These are phyloP conservation scores for Stagonosporopsis chrysanthemi DNA, from an alignment of 2,329 filamentous ascomycete species.

Conservation along the genomic window DNA sequence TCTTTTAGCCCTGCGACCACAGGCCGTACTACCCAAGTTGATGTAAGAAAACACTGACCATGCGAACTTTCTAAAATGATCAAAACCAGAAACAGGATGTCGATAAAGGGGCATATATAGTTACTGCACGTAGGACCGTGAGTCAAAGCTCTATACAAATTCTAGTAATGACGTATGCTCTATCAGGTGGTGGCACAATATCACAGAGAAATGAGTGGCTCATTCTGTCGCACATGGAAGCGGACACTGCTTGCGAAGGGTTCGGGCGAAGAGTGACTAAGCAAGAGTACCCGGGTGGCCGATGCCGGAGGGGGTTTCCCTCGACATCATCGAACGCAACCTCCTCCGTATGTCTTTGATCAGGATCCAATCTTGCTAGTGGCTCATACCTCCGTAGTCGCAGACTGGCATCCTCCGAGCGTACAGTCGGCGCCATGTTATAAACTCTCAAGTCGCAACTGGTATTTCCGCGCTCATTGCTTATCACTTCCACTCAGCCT, in stretches of 20 bases:
- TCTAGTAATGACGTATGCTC: too few species aligned
- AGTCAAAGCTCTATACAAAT: too few species aligned
- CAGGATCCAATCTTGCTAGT: neutral
- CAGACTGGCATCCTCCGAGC: constrained; percentile 8
- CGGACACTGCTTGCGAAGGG: neutral
- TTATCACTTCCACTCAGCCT: neutral
- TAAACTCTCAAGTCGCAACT: neutral
- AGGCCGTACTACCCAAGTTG: too few species aligned
- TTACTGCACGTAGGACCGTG: too few species aligned
- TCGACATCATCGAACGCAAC: constrained; percentile 9
- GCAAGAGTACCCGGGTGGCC: constrained; percentile 14
- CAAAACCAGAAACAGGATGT: too few species aligned
- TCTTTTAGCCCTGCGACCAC: too few species aligned
- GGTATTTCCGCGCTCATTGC: neutral
- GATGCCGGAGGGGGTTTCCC: constrained; percentile 8
- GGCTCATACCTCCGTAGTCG: constrained; percentile 15
- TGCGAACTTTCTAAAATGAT: too few species aligned
- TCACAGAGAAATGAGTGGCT: too few species aligned
- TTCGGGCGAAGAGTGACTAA: neutral
- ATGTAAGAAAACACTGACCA: too few species aligned
- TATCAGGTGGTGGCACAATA: too few species aligned
- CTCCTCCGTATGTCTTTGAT: neutral
- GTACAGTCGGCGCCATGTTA: neutral
- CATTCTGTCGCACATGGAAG: neutral
- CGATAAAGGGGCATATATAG: too few species aligned